Base-by-base conservation (phyloP, 768 basidiomycete genomes). In the Hericium rajendrae region DNA sequence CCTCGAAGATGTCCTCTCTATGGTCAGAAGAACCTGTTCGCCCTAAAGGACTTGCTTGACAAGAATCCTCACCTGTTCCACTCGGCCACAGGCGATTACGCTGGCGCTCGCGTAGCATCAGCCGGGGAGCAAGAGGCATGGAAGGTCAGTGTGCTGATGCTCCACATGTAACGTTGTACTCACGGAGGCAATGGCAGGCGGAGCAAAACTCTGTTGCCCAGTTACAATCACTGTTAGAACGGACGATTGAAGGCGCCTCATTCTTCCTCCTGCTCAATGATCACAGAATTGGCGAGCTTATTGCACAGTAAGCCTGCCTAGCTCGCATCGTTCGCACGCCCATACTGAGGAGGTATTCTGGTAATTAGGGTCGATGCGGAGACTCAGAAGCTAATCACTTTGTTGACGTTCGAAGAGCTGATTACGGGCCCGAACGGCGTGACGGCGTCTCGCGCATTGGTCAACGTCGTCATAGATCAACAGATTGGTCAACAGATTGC, bases 401-500 rank as follows among this genome's bases (percentile, higher is more conserved):
- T 76, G 2, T 74, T 95, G 68, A 91, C 89, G 16, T 97, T 90
- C 64, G 87, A 93, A 67, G 88, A 87, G 32, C 76, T 99, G 38
- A 83, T 99, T 59, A 93, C 91, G 18, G 82, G 84, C 39, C 82
- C 86, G 66, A 81, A 85, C 64, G 97, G 97, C 40, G 82, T 93
- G 63, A 85, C 85, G n/a, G 82, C 86, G 22, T 95, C 97, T 9
- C 80, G 91, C 62, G 86, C 86, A 12, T 73, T 99, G 41, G 94
- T 98, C 11, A 98, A 95, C 61, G 86, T 94, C 37, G 83, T 99
- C 62, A 98, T 99, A 63, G 91, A 99, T 70, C 93, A 95, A 67
- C 97, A 99, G 69, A 98, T 98, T 63, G 91, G 91, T 20, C 92
- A 95, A 67, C 94, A 98, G 68, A 90, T 94, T 53, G 93, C 91